Conservation (phyloP, 306 rosid species). For the Delonix regia region DNA sequence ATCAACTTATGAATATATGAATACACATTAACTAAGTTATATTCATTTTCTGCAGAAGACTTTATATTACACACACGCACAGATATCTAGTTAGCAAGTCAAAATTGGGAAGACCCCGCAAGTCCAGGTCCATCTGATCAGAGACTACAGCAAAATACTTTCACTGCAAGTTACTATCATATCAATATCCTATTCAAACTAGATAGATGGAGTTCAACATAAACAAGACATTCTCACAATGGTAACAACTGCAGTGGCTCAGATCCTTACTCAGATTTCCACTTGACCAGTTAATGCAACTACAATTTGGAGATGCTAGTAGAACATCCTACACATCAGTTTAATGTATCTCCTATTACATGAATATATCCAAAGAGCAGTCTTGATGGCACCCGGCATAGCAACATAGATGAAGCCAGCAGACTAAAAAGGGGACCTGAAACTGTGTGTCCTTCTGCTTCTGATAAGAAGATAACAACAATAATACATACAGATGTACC, state of each 20-base stretch:
- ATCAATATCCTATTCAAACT: slow-evolving; percentile 32
- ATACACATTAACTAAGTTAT: slow-evolving; percentile 11
- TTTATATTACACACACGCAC: neutral
- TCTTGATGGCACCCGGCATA: neutral
- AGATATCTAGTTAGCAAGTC: neutral
- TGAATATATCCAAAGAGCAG: slow-evolving; percentile 15
- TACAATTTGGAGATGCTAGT: slow-evolving; percentile 26
- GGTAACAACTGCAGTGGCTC: slow-evolving; percentile 1
- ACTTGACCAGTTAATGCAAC: neutral
- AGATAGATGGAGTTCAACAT: slow-evolving; percentile 13
- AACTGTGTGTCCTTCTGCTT: slow-evolving; percentile 7
- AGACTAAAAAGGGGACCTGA: neutral
- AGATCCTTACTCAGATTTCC: slow-evolving; percentile 9
- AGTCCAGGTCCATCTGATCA: slow-evolving; percentile 31
- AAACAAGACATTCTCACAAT: neutral
- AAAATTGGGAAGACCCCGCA: slow-evolving; percentile 37
- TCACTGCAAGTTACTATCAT: slow-evolving; percentile 18
- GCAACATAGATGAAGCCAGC: slow-evolving; percentile 1
- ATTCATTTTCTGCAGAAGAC: neutral
- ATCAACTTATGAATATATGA: slow-evolving; percentile 15
- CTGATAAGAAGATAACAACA: slow-evolving; percentile 6
- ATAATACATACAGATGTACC: neutral
- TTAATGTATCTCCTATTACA: neutral
- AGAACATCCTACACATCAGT: slow-evolving; percentile 20
- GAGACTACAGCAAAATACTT: slow-evolving; percentile 27